Evolutionary conservation across 164 flowering plant species (phyloP), one percentile per base, ranked within the genome.

Genomic region (Liquidambar formosana): DNA sequence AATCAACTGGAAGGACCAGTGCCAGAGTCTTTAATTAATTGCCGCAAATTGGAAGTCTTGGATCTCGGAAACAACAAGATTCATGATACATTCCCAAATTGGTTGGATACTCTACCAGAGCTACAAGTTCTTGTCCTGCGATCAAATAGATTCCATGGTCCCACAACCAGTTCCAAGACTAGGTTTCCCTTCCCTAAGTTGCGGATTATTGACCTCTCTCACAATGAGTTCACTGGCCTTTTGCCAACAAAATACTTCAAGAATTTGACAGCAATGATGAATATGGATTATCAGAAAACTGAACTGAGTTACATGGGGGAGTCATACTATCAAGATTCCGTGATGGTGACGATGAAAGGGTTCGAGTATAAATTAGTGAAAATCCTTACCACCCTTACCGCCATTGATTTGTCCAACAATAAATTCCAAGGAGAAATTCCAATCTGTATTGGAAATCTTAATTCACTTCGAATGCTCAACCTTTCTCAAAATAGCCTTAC

Each of bases 361-460:
- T 5, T 16, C 4, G 41, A 61, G 19, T 12, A 8, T 14, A 26
- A 38, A 10, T 3, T 49, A 6, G 26, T 33, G 9, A 58, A 19
- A 0, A 52, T 62, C 22, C 26, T 52, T 5, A 27, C 2, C 2
- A 22, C 25, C 9, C 28, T 61, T 38, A 62, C 60, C 21, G 15
- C 41, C 14, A 61, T 74, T 27, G 73, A 74, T 74, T 44, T 75
- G 19, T 70, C 74, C 4, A 61, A 19, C 18, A 75, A 75, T 22
- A 49, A 21, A 16, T 70, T 75, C 19, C 16, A 44, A 3, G 77
- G 71, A 15, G 41, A n/a, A 5, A 61, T 75, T 12, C 74, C 74
- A 22, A n/a, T 25, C 25, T n/a, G 43, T 14, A 28, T 65, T 60
- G 63, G 71, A 2, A 41, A 28, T 19, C 74, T 75, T 11, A 70